phyloP scores from a whole-genome alignment of 768 basidiomycete species.

The Naematelia aurantialba region DNA sequence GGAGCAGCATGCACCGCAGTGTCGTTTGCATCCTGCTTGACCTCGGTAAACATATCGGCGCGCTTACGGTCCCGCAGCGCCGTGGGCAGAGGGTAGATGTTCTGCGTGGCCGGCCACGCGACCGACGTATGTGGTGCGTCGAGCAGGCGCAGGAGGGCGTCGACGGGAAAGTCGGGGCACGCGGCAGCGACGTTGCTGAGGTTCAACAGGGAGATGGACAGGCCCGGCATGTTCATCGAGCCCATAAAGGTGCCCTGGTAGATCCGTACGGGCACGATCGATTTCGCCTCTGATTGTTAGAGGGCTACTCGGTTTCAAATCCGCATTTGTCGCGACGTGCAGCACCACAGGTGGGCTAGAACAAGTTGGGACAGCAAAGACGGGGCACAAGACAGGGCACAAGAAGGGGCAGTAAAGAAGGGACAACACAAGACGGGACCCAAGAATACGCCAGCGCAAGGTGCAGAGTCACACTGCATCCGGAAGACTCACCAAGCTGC shows the following conservation, averaged over 20 bases:
- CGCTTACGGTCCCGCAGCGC: slow-evolving; percentile 22
- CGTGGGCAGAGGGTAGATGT: slow-evolving; percentile 35
- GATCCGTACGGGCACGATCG: slow-evolving; percentile 53
- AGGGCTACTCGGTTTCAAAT: too few relatives aligned
- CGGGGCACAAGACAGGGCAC: not conserved
- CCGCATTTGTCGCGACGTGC: too few relatives aligned
- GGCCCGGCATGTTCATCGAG: slow-evolving; percentile 88
- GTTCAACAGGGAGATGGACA: slow-evolving; percentile 73
- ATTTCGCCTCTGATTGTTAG: slow-evolving; percentile 24
- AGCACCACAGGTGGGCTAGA: too few relatives aligned
- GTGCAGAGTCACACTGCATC: not conserved
- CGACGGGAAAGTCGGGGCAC: slow-evolving; percentile 11
- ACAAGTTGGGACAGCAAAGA: not conserved
- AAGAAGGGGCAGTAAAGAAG: not conserved
- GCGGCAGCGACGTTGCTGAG: slow-evolving; percentile 48
- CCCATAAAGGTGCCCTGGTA: slow-evolving; percentile 64
- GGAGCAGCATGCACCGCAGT: not conserved
- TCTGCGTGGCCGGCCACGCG: slow-evolving; percentile 40
- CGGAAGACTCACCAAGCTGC: slow-evolving; percentile 53
- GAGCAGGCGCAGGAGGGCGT: slow-evolving; percentile 28
- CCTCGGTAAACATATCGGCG: slow-evolving; percentile 35
- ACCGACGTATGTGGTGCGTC: slow-evolving; percentile 42
- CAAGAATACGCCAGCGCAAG: too few relatives aligned
- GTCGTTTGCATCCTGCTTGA: slow-evolving; percentile 31
- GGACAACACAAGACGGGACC: not conserved